These are phyloP conservation scores for Termitomyces sp. DNA, from an alignment of 768 basidiomycete species.

Conservation along the genomic window DNA sequence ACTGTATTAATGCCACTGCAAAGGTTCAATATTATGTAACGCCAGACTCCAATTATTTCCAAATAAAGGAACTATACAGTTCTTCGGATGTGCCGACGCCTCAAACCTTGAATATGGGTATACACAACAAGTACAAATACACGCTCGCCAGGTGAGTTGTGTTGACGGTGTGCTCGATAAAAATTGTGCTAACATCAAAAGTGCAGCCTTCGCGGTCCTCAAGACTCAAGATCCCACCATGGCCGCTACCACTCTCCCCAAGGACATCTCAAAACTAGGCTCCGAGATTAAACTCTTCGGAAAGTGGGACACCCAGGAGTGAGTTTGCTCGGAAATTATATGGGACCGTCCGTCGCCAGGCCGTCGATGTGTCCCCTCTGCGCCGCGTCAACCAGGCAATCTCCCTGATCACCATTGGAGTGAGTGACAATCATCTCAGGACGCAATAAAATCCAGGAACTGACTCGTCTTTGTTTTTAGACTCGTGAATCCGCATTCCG, in stretches of 20 bases:
- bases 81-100: slow-evolving; percentile 33
- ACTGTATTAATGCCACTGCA: not conserved
- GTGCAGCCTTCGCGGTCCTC: slow-evolving; percentile 24
- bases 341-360: slow-evolving; percentile 93
- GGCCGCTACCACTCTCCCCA: slow-evolving; percentile 74
- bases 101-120: slow-evolving; percentile 40
- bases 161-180: slow-evolving; percentile 27
- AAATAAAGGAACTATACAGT: slow-evolving; percentile 40
- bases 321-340: slow-evolving; percentile 28
- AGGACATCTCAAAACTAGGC: slow-evolving; percentile 76
- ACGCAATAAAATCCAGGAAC: not conserved
- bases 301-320: slow-evolving; percentile 99
- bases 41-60: not conserved
- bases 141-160: slow-evolving; percentile 32
- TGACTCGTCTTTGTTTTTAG: slow-evolving; percentile 34
- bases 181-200: slow-evolving; percentile 19
- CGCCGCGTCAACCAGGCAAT: slow-evolving; percentile 98
- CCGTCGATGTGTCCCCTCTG: slow-evolving; percentile 98
- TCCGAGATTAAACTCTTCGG: slow-evolving; percentile 95
- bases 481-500: slow-evolving; percentile 99
- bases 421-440: slow-evolving; percentile 39
- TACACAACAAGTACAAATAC: slow-evolving; percentile 48
- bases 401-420: slow-evolving; percentile 92
- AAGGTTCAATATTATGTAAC: not conserved
- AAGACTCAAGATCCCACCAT: slow-evolving; percentile 46